Conservation (phyloP, 2,329 filamentous ascomycete species). For the Sordariomycetes sp. region DNA sequence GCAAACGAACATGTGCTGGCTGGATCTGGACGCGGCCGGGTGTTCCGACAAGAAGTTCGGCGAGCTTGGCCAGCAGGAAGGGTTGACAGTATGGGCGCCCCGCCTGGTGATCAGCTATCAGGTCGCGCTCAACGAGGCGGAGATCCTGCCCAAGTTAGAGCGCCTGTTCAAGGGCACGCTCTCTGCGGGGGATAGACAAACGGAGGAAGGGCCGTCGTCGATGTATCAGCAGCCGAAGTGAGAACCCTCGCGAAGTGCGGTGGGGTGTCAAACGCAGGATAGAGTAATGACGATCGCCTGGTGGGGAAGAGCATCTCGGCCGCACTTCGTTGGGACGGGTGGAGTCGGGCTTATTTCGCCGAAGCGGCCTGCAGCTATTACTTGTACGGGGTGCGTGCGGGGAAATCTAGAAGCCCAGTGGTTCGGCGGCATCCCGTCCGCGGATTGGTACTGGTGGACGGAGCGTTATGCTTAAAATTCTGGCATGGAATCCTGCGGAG, state of each 20-base stretch:
- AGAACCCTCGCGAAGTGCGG: background rate
- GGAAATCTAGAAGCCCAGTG: no score
- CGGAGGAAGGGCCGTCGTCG: slow-evolving; percentile 4
- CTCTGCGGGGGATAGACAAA: slow-evolving; percentile 9
- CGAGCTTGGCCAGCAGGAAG: slow-evolving; percentile 27
- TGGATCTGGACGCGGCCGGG: slow-evolving; percentile 57
- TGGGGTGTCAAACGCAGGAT: background rate
- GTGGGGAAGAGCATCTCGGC: background rate
- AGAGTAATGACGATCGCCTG: background rate
- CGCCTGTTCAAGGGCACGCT: slow-evolving; percentile 37
- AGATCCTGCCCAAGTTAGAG: slow-evolving; percentile 46
- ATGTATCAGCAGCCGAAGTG: slow-evolving; percentile 8
- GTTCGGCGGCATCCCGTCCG: no score
- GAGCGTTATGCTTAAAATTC: no score
- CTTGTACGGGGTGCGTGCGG: no score
- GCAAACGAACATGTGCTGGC: slow-evolving; percentile 89
- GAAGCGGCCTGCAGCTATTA: no score
- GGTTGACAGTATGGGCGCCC: slow-evolving; percentile 27
- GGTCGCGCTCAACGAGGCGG: slow-evolving; percentile 49
- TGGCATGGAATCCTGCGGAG: no score
- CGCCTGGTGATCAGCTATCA: slow-evolving; percentile 44
- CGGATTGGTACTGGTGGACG: no score
- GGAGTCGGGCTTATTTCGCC: no score
- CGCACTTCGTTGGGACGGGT: no score
- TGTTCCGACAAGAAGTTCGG: slow-evolving; percentile 25